Evolutionary conservation across 768 basidiomycete genomes (phyloP).

Genomic region (Sarcodon aspratus): DNA sequence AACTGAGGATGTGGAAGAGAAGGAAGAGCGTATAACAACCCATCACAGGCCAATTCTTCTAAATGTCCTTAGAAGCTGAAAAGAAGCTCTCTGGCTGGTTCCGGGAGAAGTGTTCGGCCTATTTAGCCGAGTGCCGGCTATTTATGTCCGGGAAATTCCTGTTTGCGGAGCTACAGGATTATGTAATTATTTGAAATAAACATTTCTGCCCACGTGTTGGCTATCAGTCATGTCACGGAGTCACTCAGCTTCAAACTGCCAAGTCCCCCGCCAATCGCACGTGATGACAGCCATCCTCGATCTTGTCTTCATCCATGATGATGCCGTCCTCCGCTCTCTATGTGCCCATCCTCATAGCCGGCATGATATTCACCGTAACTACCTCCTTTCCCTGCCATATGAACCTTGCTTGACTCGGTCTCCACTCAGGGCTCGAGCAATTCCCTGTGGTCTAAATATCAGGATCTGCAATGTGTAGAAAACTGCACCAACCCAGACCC

Average conservation of each 20-base stretch:
- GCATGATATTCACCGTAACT: conserved; percentile 82
- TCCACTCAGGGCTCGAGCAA: conserved; percentile 58
- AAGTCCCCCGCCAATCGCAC: neutral
- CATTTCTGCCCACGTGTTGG: neutral
- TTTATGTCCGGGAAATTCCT: too few relatives aligned
- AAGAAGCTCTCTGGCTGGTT: too few relatives aligned
- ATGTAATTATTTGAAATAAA: too few relatives aligned
- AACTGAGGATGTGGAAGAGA: neutral
- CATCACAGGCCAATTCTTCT: neutral
- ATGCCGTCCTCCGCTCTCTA: conserved; percentile 40
- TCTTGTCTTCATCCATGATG: conserved; percentile 29
- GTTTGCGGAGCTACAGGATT: too few relatives aligned
- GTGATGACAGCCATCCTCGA: neutral
- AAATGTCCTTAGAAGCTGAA: too few relatives aligned
- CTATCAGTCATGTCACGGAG: too few relatives aligned
- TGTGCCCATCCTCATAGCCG: conserved; percentile 72
- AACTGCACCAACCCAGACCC: conserved; percentile 68
- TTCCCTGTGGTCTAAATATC: conserved; percentile 69
- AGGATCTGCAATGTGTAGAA: conserved; percentile 99
- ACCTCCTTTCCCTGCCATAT: neutral
- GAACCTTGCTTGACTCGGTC: conserved; percentile 1
- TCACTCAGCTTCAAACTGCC: too few relatives aligned
- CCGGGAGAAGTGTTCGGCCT: too few relatives aligned
- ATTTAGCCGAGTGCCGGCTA: too few relatives aligned
- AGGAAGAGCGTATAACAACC: neutral